Evolutionary conservation across 768 basidiomycete genomes (phyloP), one percentile per base, ranked within the genome.

Genomic region (Termitomyces sp.): DNA sequence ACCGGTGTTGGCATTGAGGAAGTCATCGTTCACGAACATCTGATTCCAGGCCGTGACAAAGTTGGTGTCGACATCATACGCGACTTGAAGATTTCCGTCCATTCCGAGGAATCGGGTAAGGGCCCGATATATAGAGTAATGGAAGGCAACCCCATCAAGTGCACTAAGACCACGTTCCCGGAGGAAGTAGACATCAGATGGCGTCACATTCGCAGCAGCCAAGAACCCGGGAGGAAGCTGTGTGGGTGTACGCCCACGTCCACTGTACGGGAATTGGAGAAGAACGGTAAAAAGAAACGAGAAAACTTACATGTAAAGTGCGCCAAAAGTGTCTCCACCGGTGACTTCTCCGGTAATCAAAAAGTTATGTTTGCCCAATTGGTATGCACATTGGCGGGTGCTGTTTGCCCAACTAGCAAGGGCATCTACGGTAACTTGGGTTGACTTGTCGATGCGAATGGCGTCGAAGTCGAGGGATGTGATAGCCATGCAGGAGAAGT

Each of bases 401-500:
- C 78, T 76, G 0, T 84, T 72, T 0, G 91, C 77, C 95, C 95
- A 97, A 0, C 77, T 67, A 2, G 91, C 79, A 53, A 95, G 78
- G 4, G 89, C 91, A 54, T 87, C 86, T 16, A 96, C 84, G 6
- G 92, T 91, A 57, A 97, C 82, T 69, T 97, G 95, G 0, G 93
- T 95, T 30, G 95, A 85, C 72, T 97, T 97, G 71, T 96, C 95
- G 73, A 97, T 87, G 73, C 95, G 95, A 69, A 97, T 96, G 58
- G 86, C 95, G 69, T 97, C 95, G 65, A 97, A 78, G 67, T 96
- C 95, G 51, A 96, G 83, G 0, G 94, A 89, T 44, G 84, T 84
- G 73, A 97, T 91, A 33, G 86, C 84, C 79, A 97, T 81, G 76
- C 95, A 96, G 1, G 90, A 81, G 69, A 95, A 95, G 34, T 76